A percentile compares a stretch with the other conserved stretches of the same genome.
Evolutionary conservation across 257 asterid genomes (phyloP).

Genomic region (Avicennia marina): DNA sequence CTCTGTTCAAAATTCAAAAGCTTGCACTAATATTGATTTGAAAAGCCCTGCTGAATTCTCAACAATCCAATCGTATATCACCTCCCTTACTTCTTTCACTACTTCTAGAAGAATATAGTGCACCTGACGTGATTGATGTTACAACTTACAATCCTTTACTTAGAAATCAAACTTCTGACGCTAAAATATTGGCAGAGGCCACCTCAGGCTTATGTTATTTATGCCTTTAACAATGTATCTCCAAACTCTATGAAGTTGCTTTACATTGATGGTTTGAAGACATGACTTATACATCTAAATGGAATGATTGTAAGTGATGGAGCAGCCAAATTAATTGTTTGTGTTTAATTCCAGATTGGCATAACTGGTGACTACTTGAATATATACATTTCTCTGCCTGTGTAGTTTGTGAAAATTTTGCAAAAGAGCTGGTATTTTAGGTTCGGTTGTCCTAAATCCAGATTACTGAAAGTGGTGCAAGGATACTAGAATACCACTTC

Average conservation of each 20-base stretch:
- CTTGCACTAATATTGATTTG: background rate
- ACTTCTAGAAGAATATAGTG: background rate
- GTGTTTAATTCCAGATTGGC: background rate
- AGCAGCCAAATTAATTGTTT: background rate
- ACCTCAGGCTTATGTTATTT: background rate
- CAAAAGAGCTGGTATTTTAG: no score
- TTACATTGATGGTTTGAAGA: background rate
- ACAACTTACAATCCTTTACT: background rate
- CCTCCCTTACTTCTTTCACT: background rate
- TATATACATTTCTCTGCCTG: background rate
- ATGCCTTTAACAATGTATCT: background rate
- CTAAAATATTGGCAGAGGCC: background rate
- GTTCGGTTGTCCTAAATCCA: background rate
- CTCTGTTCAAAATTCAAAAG: background rate
- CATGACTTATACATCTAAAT: background rate
- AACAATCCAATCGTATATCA: no score
- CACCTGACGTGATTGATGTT: background rate
- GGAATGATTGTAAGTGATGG: background rate
- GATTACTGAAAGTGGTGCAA: background rate
- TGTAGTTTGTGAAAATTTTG: background rate
- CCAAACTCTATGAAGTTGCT: background rate
- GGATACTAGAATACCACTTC: background rate
- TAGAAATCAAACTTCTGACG: background rate
- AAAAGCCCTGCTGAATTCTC: background rate
- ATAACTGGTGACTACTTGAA: background rate